Evolutionary conservation across 768 basidiomycete species (phyloP).

Genomic region (Russula emetica): DNA sequence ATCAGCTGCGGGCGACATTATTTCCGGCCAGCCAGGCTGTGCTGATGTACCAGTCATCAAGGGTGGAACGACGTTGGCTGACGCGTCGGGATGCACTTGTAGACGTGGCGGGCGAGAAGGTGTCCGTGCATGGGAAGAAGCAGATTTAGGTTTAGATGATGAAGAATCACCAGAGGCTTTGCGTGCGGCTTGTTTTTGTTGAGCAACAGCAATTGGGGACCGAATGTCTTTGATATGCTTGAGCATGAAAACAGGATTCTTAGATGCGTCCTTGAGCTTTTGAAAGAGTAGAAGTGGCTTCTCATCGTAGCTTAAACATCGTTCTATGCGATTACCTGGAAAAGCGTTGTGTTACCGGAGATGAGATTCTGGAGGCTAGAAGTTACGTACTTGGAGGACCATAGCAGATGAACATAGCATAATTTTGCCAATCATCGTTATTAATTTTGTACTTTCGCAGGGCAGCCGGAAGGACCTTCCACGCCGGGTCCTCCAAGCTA

Average conservation of each 20-base stretch:
- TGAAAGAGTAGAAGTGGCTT: constrained; percentile 97
- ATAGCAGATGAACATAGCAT: constrained; percentile 99
- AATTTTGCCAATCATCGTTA: constrained; percentile 97
- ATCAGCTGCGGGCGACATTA: constrained; percentile 55
- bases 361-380: not conserved
- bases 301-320: constrained; percentile 96
- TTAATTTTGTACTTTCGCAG: constrained; percentile 99
- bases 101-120: constrained; percentile 58
- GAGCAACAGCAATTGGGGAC: constrained; percentile 93
- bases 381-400: constrained; percentile 71
- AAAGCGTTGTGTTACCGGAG: not conserved
- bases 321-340: constrained; percentile 73
- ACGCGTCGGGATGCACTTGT: constrained; percentile 59
- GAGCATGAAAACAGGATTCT: constrained; percentile 99
- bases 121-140: constrained; percentile 38
- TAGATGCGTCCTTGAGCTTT: constrained; percentile 93
- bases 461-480: constrained; percentile 97
- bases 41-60: constrained; percentile 51
- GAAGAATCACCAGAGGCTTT: constrained; percentile 52
- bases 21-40: constrained; percentile 74
- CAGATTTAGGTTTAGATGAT: constrained; percentile 30
- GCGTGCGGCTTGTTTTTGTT: constrained; percentile 89
- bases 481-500: constrained; percentile 95
- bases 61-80: constrained; percentile 42
- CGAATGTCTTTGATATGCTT: constrained; percentile 96